Evolutionary conservation across 345 rosid species (phyloP), one percentile per base, ranked within the genome.

Genomic region (Gynandropsis gynandra): DNA sequence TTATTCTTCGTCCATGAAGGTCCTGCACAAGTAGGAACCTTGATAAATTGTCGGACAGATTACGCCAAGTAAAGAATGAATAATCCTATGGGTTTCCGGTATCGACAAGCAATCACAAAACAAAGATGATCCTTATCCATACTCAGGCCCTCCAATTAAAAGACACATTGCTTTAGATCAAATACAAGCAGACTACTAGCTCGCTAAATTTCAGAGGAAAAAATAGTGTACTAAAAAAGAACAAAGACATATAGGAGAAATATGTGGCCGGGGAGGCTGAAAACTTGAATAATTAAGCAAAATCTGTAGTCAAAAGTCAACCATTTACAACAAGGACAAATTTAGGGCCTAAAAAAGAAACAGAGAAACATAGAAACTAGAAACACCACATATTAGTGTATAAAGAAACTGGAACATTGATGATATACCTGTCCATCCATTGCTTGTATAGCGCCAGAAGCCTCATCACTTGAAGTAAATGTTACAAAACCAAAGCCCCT

Each of bases 401-500:
- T 36, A 9, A 43, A 35, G 53, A 58, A n/a, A 15, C 29, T 36
- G 37, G 12, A 15, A 11, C 41, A 11, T 57, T 9, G 18, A 4
- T 35, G 4, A 29, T 7, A 29, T 70, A 92, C 98, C 95, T 82
- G 87, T 48, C 96, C 98, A 80, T 92, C 96, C 81, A 87, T 58
- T 38, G 83, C 94, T 51, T 90, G 96, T 47, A 87, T 69, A 44
- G 98, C 95, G 65, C 72, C 71, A 16, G 85, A 74, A 21, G 98
- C 98, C 59, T 82, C 98, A 72, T 84, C 96, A 1, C 42, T 63
- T 1, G 85, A 70, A 18, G 73, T 69, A 63, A 56, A 90, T 9
- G 93, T 90, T 7, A 90, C 58, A 50, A 87, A 90, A 39, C 85
- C 98, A 78, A 87, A 87, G 7, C 98, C 98, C 66, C 95, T 87